A percentile compares a stretch with the other conserved stretches of the same genome.
These are phyloP conservation scores for Boletus huronensis DNA, from an alignment of 768 basidiomycete genomes.

Conservation along the genomic window DNA sequence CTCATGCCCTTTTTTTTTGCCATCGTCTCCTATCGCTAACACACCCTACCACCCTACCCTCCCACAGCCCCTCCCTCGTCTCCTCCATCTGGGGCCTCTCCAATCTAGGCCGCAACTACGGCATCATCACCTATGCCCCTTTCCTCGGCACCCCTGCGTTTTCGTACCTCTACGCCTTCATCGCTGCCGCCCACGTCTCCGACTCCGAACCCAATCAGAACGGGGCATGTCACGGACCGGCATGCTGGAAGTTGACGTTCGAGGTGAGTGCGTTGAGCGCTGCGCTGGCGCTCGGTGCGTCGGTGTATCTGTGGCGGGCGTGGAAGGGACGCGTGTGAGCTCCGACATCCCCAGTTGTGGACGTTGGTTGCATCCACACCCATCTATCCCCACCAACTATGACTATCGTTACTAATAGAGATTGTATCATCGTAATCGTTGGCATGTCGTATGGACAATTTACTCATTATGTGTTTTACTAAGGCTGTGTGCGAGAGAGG, in stretches of 20 bases:
- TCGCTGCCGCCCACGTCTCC: conserved; percentile 49
- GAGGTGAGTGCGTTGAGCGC: conserved; percentile 44
- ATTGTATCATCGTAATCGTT: not conserved
- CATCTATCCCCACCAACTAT: not conserved
- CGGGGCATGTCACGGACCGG: conserved; percentile 49
- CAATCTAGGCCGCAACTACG: conserved; percentile 76
- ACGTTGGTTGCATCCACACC: not conserved
- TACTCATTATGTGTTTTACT: not conserved
- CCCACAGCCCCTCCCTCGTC: conserved; percentile 54
- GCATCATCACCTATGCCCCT: conserved; percentile 69
- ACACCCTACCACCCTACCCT: not conserved
- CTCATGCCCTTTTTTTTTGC: not conserved
- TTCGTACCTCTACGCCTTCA: conserved; percentile 75
- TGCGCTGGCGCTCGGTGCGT: conserved; percentile 41
- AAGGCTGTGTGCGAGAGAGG: too few relatives aligned
- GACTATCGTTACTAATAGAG: not conserved
- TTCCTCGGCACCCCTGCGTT: conserved; percentile 73
- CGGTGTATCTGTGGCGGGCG: conserved; percentile 53
- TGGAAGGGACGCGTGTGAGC: conserved; percentile 57
- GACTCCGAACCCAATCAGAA: conserved; percentile 15
- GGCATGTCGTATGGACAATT: not conserved
- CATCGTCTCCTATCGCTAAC: not conserved
- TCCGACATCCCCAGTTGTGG: not conserved
- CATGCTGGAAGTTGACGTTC: conserved; percentile 71
- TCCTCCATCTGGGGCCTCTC: conserved; percentile 67